phyloP scores from a whole-genome alignment of 2,329 filamentous ascomycete species.

The Calonectria henricotiae region DNA sequence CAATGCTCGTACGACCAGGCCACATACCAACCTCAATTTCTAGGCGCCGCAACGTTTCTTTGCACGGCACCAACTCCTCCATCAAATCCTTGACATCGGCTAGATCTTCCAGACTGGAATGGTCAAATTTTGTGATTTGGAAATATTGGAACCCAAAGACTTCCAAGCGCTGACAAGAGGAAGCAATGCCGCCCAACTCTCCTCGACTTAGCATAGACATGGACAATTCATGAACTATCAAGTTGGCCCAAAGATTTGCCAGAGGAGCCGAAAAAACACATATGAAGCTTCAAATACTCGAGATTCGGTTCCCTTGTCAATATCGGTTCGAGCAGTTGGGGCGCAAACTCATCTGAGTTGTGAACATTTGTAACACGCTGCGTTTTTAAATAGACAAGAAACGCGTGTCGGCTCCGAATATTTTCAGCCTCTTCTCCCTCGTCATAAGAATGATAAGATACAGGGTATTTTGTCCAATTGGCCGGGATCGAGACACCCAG shows the following conservation, averaged over 20 bases:
- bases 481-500: not conserved
- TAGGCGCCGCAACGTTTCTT: not conserved
- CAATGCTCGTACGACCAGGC: not conserved
- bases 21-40: not conserved
- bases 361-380: not conserved
- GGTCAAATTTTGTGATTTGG: not conserved
- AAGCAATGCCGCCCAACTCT: not conserved
- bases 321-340: not conserved
- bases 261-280: not conserved
- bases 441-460: slow-evolving; percentile 4
- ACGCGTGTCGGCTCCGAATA: not conserved
- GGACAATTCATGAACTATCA: not conserved
- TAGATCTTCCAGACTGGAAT: not conserved
- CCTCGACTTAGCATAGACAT: not conserved
- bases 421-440: slow-evolving; percentile 2
- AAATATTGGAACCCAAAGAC: slow-evolving; percentile 1
- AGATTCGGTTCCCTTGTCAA: not conserved
- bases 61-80: not conserved
- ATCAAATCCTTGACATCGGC: not conserved
- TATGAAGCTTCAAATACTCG: not conserved
- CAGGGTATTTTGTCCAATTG: not conserved
- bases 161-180: not conserved
- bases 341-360: not conserved
- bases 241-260: not conserved
- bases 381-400: not conserved